These are phyloP conservation scores for Neurospora hispaniola DNA, from an alignment of 495 filamentous ascomycete species.

Conservation along the genomic window DNA sequence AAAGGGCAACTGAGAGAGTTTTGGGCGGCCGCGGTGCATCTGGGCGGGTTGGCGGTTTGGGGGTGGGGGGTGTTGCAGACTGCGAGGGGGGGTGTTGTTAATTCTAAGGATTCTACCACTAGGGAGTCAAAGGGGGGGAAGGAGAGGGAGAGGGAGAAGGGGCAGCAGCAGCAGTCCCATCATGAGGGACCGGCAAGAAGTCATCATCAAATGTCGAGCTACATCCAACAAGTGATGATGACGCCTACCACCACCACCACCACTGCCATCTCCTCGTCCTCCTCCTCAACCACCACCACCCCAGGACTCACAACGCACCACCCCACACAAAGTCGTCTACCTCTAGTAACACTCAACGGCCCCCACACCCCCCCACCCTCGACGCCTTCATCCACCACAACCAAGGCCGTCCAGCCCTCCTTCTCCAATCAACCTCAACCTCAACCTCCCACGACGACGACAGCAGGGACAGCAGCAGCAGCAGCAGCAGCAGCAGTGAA, in stretches of 20 bases:
- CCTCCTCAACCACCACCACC: background rate
- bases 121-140: no score
- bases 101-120: background rate
- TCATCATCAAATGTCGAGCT: background rate
- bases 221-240: background rate
- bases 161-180: no score
- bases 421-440: no score
- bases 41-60: conserved; percentile 52
- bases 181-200: background rate
- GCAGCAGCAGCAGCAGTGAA: no score
- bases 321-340: background rate
- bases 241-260: background rate
- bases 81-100: conserved; percentile 5
- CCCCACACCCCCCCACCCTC: background rate
- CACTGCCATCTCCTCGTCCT: no score
- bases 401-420: background rate
- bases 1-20: conserved; percentile 43
- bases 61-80: conserved; percentile 41
- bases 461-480: no score
- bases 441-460: no score
- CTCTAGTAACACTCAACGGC: background rate
- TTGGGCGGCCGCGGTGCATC: conserved; percentile 47
- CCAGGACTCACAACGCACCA: background rate
- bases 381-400: background rate
- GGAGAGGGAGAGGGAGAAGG: background rate